Conservation (phyloP, 192 early-diverging fungal genomes). For the Entomortierella chlamydospora region DNA sequence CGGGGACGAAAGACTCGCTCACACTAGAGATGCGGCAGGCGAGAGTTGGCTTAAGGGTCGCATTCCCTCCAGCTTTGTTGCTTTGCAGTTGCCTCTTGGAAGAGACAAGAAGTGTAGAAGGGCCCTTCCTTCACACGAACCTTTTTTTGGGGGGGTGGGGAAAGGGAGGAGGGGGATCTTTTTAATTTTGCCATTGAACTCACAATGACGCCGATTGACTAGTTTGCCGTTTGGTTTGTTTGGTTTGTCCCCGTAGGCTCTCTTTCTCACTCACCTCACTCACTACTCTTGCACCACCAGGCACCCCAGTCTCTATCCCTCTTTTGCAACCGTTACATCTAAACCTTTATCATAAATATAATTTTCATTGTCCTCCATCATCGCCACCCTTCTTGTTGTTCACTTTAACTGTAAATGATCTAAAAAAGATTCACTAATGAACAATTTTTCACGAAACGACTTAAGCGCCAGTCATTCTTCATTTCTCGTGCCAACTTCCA, state of each 20-base stretch:
- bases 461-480: constrained; percentile 11
- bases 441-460: constrained; percentile 23
- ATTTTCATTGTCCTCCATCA: no score
- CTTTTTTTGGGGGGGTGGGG: constrained; percentile 1
- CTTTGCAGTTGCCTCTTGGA: constrained; percentile 15
- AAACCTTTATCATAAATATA: no score
- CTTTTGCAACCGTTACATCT: no score
- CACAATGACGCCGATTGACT: constrained; percentile 8
- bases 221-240: no score
- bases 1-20: constrained; percentile 35
- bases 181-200: not conserved
- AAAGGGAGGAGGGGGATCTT: not conserved
- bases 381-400: no score
- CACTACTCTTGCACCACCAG: no score
- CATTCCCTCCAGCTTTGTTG: constrained; percentile 1
- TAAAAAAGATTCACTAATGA: constrained; percentile 12
- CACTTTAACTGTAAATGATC: not conserved
- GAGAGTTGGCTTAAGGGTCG: constrained; percentile 14
- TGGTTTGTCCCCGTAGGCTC: no score
- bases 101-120: constrained; percentile 38
- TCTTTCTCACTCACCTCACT: not conserved
- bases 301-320: no score
- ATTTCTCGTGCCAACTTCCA: not conserved
- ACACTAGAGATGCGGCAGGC: not conserved
- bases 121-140: constrained; percentile 26